Base-by-base conservation (phyloP, 225 moss, liverwort and hornwort genomes). In the Marchantia paleacea region DNA sequence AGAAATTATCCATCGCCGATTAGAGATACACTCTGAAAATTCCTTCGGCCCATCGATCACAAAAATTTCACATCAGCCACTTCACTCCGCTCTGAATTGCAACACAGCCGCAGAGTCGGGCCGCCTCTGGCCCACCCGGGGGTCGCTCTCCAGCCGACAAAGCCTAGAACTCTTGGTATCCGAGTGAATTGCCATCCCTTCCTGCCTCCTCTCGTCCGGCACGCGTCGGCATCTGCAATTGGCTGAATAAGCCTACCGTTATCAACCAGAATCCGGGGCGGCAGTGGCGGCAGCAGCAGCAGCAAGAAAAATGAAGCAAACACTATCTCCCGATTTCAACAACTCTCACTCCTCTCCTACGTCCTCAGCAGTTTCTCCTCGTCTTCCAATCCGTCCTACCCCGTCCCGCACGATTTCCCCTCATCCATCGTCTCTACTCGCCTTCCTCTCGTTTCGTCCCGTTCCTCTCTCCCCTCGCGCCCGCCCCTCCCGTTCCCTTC, bases 211-310 rank as follows among this genome's bases (percentile, higher is more conserved):
- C 48, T 65, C 19, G 63, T 48, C 49, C 47, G 12, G 51, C 63
- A 50, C 19, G 31, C 58, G 22, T 60, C 60, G 10, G 60, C 75
- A 76, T 60, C 58, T 8, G 75, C 60, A 76, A 76, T 55, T 76
- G 60, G 31, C 30, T 47, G 39, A 31, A 18, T 47, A 52, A n/a
- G 72, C 51, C 78, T 78, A 51, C 63, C 78, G 78, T 78, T 78
- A 78, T 25, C 49, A 78, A 78, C 64, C 78, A 22, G 65, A 65
- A 78, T 65, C 50, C 30, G 50, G n/a, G 26, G 39, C 3, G 5
- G 39, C 39, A 39, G 39, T 39, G 39, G 39, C 39, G 39, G 31
- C 69, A 52, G 72, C 13, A 14, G 58, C 51, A 72, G 72, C 51
- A 72, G 50, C 71, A 51, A 50, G 71, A 71, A 71, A 71, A 71